These are phyloP conservation scores for Tinospora cordifolia DNA, from an alignment of 164 flowering plant species.

Conservation along the genomic window DNA sequence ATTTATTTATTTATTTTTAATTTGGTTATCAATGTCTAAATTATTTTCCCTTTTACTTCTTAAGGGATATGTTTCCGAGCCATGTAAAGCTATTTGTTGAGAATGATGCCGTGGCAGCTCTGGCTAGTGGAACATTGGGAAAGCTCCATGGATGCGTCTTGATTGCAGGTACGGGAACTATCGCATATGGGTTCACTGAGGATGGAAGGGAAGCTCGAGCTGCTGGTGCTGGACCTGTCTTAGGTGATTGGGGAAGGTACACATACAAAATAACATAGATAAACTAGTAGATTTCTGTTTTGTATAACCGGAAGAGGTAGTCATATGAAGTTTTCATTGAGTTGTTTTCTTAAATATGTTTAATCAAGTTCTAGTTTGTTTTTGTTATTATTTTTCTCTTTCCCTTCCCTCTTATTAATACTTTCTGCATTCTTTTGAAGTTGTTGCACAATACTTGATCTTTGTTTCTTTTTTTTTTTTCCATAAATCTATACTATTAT, in stretches of 20 bases:
- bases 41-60: neutral
- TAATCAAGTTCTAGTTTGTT: no score
- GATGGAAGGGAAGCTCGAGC: constrained; percentile 95
- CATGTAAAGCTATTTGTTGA: constrained; percentile 64
- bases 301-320: no score
- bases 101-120: constrained; percentile 95
- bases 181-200: constrained; percentile 80
- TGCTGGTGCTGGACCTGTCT: constrained; percentile 91
- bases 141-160: constrained; percentile 93
- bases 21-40: neutral
- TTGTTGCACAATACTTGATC: no score
- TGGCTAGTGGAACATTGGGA: constrained; percentile 94
- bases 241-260: constrained; percentile 99
- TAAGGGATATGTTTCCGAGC: constrained; percentile 67
- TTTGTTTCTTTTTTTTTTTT: no score
- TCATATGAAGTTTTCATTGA: neutral
- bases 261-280: neutral
- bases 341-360: neutral
- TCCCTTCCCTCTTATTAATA: no score
- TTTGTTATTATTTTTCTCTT: no score
- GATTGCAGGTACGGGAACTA: constrained; percentile 91
- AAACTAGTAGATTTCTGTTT: no score
- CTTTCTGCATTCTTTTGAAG: no score
- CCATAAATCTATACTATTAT: no score
- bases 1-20: no score